Evolutionary conservation across 225 moss, liverwort and hornwort species (phyloP), one percentile per base, ranked within the genome.

Genomic region (Bryum argenteum): DNA sequence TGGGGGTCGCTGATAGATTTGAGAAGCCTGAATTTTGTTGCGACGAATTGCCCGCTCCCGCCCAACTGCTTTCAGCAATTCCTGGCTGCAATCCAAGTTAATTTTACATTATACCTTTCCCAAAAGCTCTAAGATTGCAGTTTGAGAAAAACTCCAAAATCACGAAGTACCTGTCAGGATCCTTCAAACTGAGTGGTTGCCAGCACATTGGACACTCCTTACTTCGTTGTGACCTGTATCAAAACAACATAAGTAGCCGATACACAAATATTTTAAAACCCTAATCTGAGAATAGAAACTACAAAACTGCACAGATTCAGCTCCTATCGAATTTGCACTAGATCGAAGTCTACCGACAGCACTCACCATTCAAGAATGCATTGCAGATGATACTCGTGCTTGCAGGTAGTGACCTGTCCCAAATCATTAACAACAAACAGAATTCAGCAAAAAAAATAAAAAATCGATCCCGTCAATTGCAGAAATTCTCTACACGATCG

Each of bases 171-270:
- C 88, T 88, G 22, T 88, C 90, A 17, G 90, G 87, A 87, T 94
- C 87, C 78, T 94, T 87, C 59, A 94, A 76, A 58, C 86, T 85
- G 63, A 94, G 88, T 48, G 88, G 75, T 66, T 89, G 91, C 91
- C 87, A 91, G 69, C 94, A 91, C 90, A 94, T 94, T 13, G 94
- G 94, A 78, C 94, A 94, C 58, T 94, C 94, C 76, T 87, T 88
- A 67, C 94, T 91, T 66, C 91, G 79, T 76, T 94, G 94, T 19
- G 94, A 88, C 90, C 90, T 90, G 76, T 39, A 48, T 48, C 20
- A 28, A 17, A 50, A 20, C 16, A 3, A 67, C 17, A 55, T 15
- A 55, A 26, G 3, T 11, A 19, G 20, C 48, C 20, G 40, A 33
- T 10, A 4, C 24, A 54, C 17, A 41, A 17, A 17, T 3, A n/a